Conservation (phyloP, 202 grass and related monocot genomes). For the Miscanthus sacchariflorus region DNA sequence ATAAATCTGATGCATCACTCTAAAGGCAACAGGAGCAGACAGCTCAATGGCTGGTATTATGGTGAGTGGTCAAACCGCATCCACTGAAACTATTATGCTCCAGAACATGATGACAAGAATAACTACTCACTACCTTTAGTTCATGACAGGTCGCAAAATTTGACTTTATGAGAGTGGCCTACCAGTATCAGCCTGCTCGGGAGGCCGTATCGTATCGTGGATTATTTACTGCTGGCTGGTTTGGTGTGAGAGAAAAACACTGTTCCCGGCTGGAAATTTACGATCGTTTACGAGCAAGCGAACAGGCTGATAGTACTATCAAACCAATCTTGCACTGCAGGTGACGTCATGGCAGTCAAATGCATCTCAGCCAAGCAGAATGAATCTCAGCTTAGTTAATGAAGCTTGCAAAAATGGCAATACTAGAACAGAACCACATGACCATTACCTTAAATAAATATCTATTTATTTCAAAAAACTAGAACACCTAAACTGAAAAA, state of each 20-base stretch:
- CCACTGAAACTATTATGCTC: constrained; percentile 33
- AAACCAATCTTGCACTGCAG: neutral
- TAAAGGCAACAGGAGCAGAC: constrained; percentile 28
- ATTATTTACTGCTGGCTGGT: too few species aligned
- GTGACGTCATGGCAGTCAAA: constrained; percentile 2
- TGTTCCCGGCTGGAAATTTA: too few species aligned
- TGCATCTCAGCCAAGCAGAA: constrained; percentile 24
- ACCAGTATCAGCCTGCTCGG: too few species aligned
- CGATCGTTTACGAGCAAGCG: too few species aligned
- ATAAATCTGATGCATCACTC: constrained; percentile 14
- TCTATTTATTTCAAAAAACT: neutral
- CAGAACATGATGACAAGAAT: constrained; percentile 9
- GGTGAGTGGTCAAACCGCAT: constrained; percentile 16
- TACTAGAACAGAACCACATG: constrained; percentile 3
- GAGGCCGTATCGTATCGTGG: too few species aligned
- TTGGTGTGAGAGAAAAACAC: too few species aligned
- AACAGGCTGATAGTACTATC: neutral
- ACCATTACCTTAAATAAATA: neutral
- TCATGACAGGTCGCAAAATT: constrained; percentile 14
- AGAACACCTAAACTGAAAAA: neutral
- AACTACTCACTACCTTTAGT: constrained; percentile 30
- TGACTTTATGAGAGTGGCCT: constrained; percentile 9
- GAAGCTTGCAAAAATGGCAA: neutral
- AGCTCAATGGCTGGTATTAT: neutral
- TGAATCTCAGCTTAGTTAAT: neutral